Base-by-base conservation (phyloP, 352 stramenopile species). In the Globisporangium okanoganense region DNA sequence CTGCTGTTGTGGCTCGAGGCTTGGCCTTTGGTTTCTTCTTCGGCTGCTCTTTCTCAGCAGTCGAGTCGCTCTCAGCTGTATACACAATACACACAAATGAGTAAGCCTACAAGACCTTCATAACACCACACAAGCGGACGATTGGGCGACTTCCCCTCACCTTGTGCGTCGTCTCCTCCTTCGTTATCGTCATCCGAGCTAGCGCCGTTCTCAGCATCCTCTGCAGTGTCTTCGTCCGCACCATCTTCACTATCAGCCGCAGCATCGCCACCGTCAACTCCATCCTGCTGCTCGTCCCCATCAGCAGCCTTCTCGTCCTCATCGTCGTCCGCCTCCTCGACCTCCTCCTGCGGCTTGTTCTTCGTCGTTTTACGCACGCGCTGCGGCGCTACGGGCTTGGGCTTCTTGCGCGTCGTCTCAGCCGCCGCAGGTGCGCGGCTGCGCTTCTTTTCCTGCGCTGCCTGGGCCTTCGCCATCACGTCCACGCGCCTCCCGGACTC, bases 1-100 rank as follows among this genome's bases (percentile, higher is more conserved):
- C 24, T 18, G 52, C 16, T n/a, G 70, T 36, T 49, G 67, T 74
- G 13, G 51, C 52, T 57, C 65, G 72, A 64, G 48, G 55, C 67
- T n/a, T 71, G 24, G 44, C 35, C 24, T 47, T 44, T 44, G 49
- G 18, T 24, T 56, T 60, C 25, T 27, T 48, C 53, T 66, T 70
- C 22, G n/a, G 22, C 45, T 48, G 16, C 45, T 52, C 52, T 58
- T 52, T 45, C 54, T 45, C 29, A 29, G 41, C 29, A 0, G 29
- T 16, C 10, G 44, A 40, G 18, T 60, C 49, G 61, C 41, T 36
- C n/a, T 56, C 50, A 20, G 12, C 59, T 65, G 13, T 45, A 31
- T 22, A 13, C 14, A n/a, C 8, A 44, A n/a, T 8, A 3, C 4
- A 44, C 9, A 44, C 41, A 48, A 5, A 48, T 16, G 6, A 48